phyloP scores from a whole-genome alignment of 192 early-diverging fungal genomes.

The Linnemannia elongata region DNA sequence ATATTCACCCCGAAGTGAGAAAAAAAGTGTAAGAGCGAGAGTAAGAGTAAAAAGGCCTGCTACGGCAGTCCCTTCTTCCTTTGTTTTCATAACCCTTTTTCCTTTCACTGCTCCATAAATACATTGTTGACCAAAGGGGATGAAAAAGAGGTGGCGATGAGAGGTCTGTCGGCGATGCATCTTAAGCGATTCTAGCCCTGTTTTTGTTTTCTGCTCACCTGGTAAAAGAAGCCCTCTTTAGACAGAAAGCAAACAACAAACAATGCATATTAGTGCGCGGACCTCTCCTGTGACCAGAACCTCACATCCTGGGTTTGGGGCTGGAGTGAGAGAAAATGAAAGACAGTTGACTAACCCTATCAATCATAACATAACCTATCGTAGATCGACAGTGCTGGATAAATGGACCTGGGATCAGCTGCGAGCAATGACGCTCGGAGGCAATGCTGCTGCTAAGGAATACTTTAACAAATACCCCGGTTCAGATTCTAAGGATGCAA shows the following conservation, averaged over 20 bases:
- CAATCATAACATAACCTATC: background rate
- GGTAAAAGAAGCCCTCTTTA: background rate
- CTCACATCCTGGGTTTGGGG: background rate
- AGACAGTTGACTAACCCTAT: background rate
- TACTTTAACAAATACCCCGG: conserved; percentile 81
- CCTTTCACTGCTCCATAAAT: background rate
- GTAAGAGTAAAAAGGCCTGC: background rate
- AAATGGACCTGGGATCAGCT: conserved; percentile 96
- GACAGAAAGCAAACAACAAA: background rate
- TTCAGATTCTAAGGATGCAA: conserved; percentile 75
- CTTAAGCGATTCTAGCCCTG: background rate
- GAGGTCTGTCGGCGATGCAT: background rate
- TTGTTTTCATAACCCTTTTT: background rate
- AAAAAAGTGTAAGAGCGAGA: background rate
- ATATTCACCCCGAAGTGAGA: background rate
- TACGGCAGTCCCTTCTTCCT: background rate
- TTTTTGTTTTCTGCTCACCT: background rate
- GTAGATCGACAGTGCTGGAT: conserved; percentile 89
- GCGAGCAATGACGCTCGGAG: conserved; percentile 87
- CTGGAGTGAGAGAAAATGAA: background rate
- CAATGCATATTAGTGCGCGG: conserved; percentile 4
- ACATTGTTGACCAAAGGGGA: background rate
- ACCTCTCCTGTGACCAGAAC: background rate
- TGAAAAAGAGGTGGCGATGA: conserved; percentile 3
- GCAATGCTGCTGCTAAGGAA: conserved; percentile 86